phyloP scores from a whole-genome alignment of 2,329 filamentous ascomycete genomes.

The Pseudonectria buxi region DNA sequence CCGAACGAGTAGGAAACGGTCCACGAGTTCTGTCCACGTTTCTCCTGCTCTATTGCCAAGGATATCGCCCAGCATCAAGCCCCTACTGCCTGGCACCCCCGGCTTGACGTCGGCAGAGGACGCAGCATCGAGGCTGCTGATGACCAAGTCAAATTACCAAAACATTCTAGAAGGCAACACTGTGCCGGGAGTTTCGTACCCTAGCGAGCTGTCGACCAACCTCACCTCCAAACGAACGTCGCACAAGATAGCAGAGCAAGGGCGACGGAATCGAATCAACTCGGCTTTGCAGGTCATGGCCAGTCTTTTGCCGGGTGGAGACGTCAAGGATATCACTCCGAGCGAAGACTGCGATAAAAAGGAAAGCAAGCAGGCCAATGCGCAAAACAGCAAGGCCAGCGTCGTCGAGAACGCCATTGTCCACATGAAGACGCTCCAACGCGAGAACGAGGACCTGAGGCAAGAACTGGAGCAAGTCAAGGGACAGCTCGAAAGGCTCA shows the following conservation, averaged over 20 bases:
- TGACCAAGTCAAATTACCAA: slow-evolving; percentile 96
- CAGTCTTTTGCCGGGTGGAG: slow-evolving; percentile 63
- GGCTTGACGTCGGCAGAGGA: slow-evolving; percentile 49
- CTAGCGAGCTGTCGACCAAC: slow-evolving; percentile 84
- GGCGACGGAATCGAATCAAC: slow-evolving; percentile 90
- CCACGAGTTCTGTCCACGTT: slow-evolving; percentile 64
- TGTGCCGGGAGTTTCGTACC: slow-evolving; percentile 84
- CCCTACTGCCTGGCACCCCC: slow-evolving; percentile 61
- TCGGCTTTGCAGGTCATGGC: slow-evolving; percentile 89
- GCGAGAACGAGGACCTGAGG: slow-evolving; percentile 63
- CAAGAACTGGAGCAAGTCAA: slow-evolving; percentile 43
- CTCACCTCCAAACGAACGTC: slow-evolving; percentile 94
- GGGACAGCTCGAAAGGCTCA: slow-evolving; percentile 24
- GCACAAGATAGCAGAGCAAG: slow-evolving; percentile 97
- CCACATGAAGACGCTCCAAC: slow-evolving; percentile 81
- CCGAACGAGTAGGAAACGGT: slow-evolving; percentile 63
- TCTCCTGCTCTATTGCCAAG: slow-evolving; percentile 81
- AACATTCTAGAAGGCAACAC: slow-evolving; percentile 92
- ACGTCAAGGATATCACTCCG: slow-evolving; percentile 32
- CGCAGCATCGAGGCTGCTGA: slow-evolving; percentile 66
- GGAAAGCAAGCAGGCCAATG: slow-evolving; percentile 40
- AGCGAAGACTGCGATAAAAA: slow-evolving; percentile 41
- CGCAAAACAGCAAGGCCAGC: slow-evolving; percentile 84
- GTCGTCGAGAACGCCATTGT: slow-evolving; percentile 97
- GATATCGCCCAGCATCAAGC: slow-evolving; percentile 93